Conservation (phyloP, 2,329 filamentous ascomycete genomes). For the Alternaria hordeiaustralica region DNA sequence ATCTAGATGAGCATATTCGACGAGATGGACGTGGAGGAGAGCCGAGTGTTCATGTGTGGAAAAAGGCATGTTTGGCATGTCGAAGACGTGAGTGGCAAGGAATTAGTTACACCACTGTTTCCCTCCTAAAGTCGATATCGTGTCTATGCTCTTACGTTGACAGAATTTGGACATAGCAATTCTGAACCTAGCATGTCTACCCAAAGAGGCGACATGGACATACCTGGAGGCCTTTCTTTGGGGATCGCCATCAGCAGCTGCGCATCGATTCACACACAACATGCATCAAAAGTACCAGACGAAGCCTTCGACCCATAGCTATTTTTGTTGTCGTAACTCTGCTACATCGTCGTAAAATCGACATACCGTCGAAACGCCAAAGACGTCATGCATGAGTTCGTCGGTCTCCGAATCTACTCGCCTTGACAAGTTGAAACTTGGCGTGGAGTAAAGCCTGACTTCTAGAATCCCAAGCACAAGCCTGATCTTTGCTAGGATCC, state of each 20-base stretch:
- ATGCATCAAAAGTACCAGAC: not conserved
- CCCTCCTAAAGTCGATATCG: accelerated
- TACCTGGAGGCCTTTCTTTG: no score
- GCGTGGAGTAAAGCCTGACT: not conserved
- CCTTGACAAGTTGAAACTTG: constrained; percentile 4
- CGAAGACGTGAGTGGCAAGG: not conserved
- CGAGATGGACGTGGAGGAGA: not conserved
- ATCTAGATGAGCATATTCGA: not conserved
- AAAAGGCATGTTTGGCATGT: not conserved
- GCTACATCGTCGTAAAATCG: not conserved
- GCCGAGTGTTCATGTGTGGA: not conserved
- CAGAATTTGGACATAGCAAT: no score
- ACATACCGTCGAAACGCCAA: not conserved
- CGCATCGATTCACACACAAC: not conserved
- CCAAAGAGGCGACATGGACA: no score
- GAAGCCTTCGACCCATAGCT: not conserved
- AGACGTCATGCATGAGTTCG: not conserved
- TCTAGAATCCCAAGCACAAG: constrained; percentile 1
- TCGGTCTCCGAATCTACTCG: constrained; percentile 8
- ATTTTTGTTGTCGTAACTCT: not conserved
- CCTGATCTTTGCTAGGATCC: constrained; percentile 1
- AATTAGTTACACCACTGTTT: not conserved
- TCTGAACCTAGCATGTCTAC: no score
- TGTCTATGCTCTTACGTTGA: accelerated
- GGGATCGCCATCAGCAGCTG: not conserved